phyloP scores from a whole-genome alignment of 2,329 filamentous ascomycete genomes.

The Clonostachys sp. region DNA sequence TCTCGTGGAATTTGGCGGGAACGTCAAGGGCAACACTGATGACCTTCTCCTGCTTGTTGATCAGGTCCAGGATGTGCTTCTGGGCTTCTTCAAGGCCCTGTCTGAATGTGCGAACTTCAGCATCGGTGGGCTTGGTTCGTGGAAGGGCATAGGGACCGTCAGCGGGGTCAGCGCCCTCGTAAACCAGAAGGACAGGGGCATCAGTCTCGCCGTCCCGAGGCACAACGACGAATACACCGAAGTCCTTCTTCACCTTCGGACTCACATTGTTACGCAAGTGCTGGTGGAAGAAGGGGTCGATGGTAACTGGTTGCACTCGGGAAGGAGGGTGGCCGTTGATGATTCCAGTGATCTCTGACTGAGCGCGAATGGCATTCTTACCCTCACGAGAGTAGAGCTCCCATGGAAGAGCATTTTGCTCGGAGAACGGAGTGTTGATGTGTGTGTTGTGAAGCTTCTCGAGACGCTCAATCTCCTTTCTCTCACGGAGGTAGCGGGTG shows the following conservation, averaged over 20 bases:
- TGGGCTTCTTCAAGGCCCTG: constrained; percentile 50
- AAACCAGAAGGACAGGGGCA: constrained; percentile 67
- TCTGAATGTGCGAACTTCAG: constrained; percentile 49
- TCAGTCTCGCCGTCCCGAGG: constrained; percentile 57
- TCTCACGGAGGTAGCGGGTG: constrained; percentile 81
- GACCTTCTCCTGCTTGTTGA: constrained; percentile 55
- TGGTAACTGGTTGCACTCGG: constrained; percentile 59
- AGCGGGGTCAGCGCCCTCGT: constrained; percentile 56
- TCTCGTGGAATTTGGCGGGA: constrained; percentile 59
- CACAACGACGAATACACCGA: constrained; percentile 69
- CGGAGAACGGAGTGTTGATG: constrained; percentile 73
- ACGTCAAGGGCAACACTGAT: constrained; percentile 48
- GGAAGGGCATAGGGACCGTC: constrained; percentile 47
- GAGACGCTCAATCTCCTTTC: constrained; percentile 75
- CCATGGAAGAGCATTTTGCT: constrained; percentile 72
- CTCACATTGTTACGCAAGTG: constrained; percentile 64
- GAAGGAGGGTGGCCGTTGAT: constrained; percentile 71
- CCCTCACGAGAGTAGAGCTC: constrained; percentile 83
- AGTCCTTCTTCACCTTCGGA: constrained; percentile 59
- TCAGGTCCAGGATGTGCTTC: constrained; percentile 51
- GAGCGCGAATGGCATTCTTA: constrained; percentile 75
- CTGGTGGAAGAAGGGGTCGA: constrained; percentile 77
- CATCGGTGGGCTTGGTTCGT: constrained; percentile 43
- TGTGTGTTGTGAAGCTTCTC: constrained; percentile 79
- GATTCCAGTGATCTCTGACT: constrained; percentile 69